phyloP scores from a whole-genome alignment of 805 yeast species.

The Metschnikowia cubensis region DNA sequence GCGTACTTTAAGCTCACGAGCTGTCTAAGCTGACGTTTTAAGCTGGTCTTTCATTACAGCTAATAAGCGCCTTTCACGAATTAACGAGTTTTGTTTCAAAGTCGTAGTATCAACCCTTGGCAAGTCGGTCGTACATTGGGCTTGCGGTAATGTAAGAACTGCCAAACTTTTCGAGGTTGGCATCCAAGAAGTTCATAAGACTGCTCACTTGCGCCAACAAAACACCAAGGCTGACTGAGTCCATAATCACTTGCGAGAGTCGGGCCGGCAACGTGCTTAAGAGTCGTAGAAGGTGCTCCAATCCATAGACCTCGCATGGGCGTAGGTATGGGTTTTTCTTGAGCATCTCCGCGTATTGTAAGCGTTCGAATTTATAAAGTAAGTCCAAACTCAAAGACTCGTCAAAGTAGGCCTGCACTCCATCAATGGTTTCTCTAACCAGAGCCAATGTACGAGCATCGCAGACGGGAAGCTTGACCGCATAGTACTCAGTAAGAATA shows the following conservation, averaged over 20 bases:
- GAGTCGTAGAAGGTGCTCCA: conserved; percentile 76
- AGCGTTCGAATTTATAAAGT: conserved; percentile 72
- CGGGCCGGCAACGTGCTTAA: conserved; percentile 78
- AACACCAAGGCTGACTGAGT: conserved; percentile 58
- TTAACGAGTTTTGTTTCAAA: neutral
- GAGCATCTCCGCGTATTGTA: conserved; percentile 53
- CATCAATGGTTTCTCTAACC: conserved; percentile 63
- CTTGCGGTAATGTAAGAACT: conserved; percentile 37
- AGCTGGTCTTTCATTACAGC: neutral
- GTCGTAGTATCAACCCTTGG: conserved; percentile 4
- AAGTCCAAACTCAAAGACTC: conserved; percentile 63
- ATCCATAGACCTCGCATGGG: conserved; percentile 50
- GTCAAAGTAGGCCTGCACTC: conserved; percentile 71
- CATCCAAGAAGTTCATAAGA: conserved; percentile 50
- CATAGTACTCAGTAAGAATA: conserved; percentile 52
- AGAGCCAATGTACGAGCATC: conserved; percentile 19
- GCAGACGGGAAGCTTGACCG: conserved; percentile 16
- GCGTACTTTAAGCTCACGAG: too few species aligned
- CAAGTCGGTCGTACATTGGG: conserved; percentile 38
- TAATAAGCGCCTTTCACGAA: neutral
- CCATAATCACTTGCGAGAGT: conserved; percentile 78
- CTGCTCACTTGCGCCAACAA: conserved; percentile 53
- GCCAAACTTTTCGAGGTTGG: conserved; percentile 32
- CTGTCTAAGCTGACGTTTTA: neutral
- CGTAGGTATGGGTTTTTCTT: neutral